These are phyloP conservation scores for Jackrogersella multiformis DNA, from an alignment of 495 filamentous ascomycete genomes.

Conservation along the genomic window DNA sequence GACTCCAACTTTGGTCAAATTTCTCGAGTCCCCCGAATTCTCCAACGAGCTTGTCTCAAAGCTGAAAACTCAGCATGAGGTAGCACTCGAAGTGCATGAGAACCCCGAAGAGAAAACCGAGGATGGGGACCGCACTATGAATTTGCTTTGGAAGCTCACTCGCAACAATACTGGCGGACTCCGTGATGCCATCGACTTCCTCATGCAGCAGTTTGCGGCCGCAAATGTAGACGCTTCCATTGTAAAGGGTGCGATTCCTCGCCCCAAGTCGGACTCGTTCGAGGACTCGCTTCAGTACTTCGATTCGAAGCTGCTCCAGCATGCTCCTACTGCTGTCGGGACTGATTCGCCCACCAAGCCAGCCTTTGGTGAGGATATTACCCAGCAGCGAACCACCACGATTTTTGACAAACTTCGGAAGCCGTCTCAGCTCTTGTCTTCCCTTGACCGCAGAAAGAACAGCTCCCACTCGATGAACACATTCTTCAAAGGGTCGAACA, in stretches of 20 bases:
- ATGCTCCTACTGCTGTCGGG: constrained; percentile 77
- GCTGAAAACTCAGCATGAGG: constrained; percentile 89
- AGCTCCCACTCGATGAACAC: constrained; percentile 81
- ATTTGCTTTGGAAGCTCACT: constrained; percentile 75
- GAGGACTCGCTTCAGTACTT: constrained; percentile 97
- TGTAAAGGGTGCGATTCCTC: constrained; percentile 91
- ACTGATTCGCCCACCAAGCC: constrained; percentile 86
- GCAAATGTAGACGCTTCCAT: constrained; percentile 85
- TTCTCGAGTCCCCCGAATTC: constrained; percentile 81
- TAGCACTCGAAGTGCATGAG: constrained; percentile 76
- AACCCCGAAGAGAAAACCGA: constrained; percentile 62
- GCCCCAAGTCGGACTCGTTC: constrained; percentile 98
- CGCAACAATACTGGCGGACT: constrained; percentile 96
- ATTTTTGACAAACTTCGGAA: constrained; percentile 86
- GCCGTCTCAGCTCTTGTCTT: constrained; percentile 89
- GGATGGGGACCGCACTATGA: constrained; percentile 62
- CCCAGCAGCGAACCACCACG: constrained; percentile 79
- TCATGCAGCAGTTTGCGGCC: constrained; percentile 81
- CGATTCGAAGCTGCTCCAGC: constrained; percentile 93
- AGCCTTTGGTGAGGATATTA: constrained; percentile 78
- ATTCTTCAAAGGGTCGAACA: constrained; percentile 93
- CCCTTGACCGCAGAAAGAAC: constrained; percentile 91
- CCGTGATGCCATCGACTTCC: constrained; percentile 94
- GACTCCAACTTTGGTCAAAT: constrained; percentile 74
- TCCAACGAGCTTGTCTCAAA: constrained; percentile 79